Evolutionary conservation across 192 early-diverging fungal genomes (phyloP).

Genomic region (Phycomyces nitens): DNA sequence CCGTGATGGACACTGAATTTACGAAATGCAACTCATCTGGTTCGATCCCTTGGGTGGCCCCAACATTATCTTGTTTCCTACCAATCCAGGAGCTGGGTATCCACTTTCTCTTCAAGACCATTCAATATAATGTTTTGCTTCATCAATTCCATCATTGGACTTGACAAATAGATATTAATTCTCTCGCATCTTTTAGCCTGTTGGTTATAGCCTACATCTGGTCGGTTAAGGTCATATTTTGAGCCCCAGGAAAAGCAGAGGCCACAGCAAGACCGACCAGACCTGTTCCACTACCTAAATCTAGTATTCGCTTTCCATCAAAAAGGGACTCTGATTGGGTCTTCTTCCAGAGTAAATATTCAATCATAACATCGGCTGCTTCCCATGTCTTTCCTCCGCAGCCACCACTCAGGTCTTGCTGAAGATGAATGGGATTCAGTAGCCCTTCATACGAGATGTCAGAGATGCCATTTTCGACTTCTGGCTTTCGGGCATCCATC

Average conservation of each 20-base stretch:
- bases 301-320: constrained; percentile 25
- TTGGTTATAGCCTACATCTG: constrained; percentile 29
- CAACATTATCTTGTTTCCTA: background rate
- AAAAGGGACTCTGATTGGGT: constrained; percentile 3
- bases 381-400: constrained; percentile 54
- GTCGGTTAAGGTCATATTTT: constrained; percentile 43
- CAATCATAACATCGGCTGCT: constrained; percentile 38
- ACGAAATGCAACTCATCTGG: background rate
- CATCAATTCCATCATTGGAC: constrained; percentile 44
- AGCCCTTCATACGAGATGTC: background rate
- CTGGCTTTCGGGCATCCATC: background rate
- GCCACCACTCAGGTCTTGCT: constrained; percentile 29
- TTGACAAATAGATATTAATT: background rate
- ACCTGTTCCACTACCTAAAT: constrained; percentile 48
- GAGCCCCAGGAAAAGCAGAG: constrained; percentile 21
- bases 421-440: constrained; percentile 6
- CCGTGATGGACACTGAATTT: no score
- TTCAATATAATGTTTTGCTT: constrained; percentile 43
- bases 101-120: background rate
- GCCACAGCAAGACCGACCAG: constrained; percentile 45
- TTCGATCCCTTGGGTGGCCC: background rate
- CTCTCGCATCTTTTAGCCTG: no score
- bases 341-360: constrained; percentile 36
- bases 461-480: background rate
- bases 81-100: constrained; percentile 16